Percentiles rank a stretch among this genome's conserved stretches.
Conservation (phyloP, 768 basidiomycete species). For the Russula compacta region DNA sequence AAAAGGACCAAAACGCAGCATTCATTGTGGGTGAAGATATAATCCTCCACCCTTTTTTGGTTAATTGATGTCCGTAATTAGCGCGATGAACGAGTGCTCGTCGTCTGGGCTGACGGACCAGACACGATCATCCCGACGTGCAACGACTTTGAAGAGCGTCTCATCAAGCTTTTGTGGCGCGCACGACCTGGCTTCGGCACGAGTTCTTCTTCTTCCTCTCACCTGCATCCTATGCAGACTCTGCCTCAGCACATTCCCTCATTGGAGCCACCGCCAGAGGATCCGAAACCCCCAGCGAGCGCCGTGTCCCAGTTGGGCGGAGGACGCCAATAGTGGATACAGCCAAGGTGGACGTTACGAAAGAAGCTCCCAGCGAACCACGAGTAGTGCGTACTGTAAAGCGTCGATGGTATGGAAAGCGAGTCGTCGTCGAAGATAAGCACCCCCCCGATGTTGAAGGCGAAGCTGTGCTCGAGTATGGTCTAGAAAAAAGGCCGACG, state of each 20-base stretch:
- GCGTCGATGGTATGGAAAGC: conserved; percentile 55
- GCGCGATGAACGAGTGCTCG: conserved; percentile 77
- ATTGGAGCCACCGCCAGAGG: not conserved
- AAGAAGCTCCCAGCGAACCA: conserved; percentile 7
- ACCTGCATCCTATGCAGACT: conserved; percentile 25
- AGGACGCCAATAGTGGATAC: not conserved
- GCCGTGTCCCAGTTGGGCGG: conserved; percentile 2
- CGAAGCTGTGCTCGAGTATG: conserved; percentile 23
- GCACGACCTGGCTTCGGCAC: conserved; percentile 27
- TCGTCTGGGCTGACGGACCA: conserved; percentile 77
- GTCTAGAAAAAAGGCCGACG: conserved; percentile 25
- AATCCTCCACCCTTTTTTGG: not conserved
- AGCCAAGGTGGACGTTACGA: conserved; percentile 4
- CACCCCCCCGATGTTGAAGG: conserved; percentile 2
- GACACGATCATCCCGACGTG: conserved; percentile 58
- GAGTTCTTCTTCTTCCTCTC: conserved; percentile 24
- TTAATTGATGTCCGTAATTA: conserved; percentile 20
- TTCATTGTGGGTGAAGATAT: conserved; percentile 53
- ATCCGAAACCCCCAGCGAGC: conserved; percentile 8
- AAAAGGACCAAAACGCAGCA: conserved; percentile 50
- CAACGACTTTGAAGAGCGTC: conserved; percentile 46
- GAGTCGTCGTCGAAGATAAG: conserved; percentile 27
- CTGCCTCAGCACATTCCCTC: conserved; percentile 32
- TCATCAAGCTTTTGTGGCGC: conserved; percentile 49
- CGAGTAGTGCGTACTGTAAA: conserved; percentile 24